Conservation (phyloP, 257 asterid species). For the Vinca minor region DNA sequence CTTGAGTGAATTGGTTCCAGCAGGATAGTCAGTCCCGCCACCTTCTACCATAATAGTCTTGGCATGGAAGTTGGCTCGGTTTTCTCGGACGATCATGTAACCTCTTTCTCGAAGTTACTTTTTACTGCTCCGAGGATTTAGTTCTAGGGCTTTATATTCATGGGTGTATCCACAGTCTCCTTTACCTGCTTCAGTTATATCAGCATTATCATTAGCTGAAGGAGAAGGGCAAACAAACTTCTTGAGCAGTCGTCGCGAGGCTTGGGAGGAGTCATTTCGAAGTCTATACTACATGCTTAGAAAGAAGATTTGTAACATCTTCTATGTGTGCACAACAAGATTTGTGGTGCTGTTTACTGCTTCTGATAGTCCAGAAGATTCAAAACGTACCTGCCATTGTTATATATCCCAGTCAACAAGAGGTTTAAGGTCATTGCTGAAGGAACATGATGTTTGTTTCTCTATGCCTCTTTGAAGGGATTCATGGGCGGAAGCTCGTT, state of each 20-base stretch:
- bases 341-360: constrained; percentile 83
- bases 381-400: constrained; percentile 52
- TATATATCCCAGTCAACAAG: constrained; percentile 87
- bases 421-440: constrained; percentile 72
- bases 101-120: constrained; percentile 27
- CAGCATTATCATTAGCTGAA: constrained; percentile 55
- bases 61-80: no score
- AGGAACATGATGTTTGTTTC: constrained; percentile 67
- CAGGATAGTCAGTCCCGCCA: no score
- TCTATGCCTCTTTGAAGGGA: constrained; percentile 98
- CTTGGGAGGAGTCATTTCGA: constrained; percentile 90
- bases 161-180: constrained; percentile 92
- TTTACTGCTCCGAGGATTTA: constrained; percentile 25
- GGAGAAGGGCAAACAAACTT: constrained; percentile 70
- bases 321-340: constrained; percentile 71
- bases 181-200: constrained; percentile 64
- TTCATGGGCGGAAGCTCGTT: no score
- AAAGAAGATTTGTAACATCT: constrained; percentile 59
- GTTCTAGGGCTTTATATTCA: constrained; percentile 36
- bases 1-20: constrained; percentile 86
- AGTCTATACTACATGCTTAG: constrained; percentile 88
- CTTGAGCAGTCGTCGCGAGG: constrained; percentile 61
- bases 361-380: constrained; percentile 31
- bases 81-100: no score
- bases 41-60: no score